Evolutionary conservation across 352 stramenopile species (phyloP).

Genomic region (Phytophthora parvispora): DNA sequence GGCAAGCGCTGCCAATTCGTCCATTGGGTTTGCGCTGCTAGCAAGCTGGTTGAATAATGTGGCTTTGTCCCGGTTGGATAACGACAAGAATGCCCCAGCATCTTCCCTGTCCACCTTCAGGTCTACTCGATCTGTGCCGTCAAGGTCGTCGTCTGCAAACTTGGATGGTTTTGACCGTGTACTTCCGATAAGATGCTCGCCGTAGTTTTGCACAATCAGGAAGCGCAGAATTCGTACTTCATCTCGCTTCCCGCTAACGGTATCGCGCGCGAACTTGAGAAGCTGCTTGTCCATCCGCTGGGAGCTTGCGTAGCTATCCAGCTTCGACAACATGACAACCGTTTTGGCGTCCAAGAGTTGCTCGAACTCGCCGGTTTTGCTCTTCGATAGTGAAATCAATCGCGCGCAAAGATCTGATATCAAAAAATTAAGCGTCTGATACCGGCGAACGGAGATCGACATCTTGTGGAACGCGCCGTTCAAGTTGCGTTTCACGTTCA

Average conservation of each 20-base stretch:
- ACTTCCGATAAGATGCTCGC: constrained; percentile 72
- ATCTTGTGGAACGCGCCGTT: constrained; percentile 54
- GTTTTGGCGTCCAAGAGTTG: constrained; percentile 53
- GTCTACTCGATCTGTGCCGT: constrained; percentile 61
- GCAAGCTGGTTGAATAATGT: constrained; percentile 68
- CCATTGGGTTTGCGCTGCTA: constrained; percentile 23
- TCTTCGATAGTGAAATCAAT: constrained; percentile 62
- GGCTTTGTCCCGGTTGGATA: constrained; percentile 59
- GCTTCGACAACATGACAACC: constrained; percentile 56
- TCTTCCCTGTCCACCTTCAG: constrained; percentile 63
- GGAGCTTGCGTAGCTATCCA: constrained; percentile 74
- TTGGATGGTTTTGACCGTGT: constrained; percentile 29
- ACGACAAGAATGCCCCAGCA: constrained; percentile 37
- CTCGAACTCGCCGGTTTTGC: constrained; percentile 42
- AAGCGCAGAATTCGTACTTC: constrained; percentile 69
- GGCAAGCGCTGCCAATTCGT: constrained; percentile 72
- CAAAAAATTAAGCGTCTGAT: constrained; percentile 81
- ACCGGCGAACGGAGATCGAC: constrained; percentile 75
- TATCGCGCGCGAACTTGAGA: constrained; percentile 56
- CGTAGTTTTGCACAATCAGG: constrained; percentile 83
- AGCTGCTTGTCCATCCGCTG: constrained; percentile 63
- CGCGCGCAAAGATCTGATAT: constrained; percentile 83
- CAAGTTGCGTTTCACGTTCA: constrained; percentile 55
- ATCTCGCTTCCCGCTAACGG: constrained; percentile 36
- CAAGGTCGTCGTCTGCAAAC: constrained; percentile 62